Percentiles rank a stretch among this genome's conserved stretches.
Evolutionary conservation across 768 basidiomycete species (phyloP).

Genomic region (Russula lepida): DNA sequence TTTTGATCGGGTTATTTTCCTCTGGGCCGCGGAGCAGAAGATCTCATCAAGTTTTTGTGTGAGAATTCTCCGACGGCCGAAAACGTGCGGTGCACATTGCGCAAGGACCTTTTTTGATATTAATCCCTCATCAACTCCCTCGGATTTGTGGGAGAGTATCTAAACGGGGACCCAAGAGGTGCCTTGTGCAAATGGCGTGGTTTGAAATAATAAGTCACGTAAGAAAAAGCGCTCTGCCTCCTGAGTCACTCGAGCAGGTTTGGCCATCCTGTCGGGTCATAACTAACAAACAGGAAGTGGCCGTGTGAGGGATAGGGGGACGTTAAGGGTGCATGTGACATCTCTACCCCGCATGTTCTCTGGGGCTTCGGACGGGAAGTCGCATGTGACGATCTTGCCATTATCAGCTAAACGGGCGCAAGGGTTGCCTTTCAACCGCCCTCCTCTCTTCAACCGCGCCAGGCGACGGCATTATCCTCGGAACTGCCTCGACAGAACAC

Average conservation of each 20-base stretch:
- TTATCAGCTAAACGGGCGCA: constrained; percentile 5
- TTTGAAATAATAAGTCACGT: constrained; percentile 7
- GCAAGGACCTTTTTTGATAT: background rate
- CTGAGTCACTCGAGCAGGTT: background rate
- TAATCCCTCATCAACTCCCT: background rate
- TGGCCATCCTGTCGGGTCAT: constrained; percentile 2
- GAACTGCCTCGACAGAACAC: background rate
- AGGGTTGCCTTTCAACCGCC: constrained; percentile 3
- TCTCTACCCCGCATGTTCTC: constrained; percentile 15
- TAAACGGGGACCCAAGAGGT: background rate
- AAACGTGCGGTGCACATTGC: background rate
- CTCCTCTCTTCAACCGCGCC: background rate
- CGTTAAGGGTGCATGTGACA: constrained; percentile 9
- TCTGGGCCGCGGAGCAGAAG: constrained; percentile 5
- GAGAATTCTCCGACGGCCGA: constrained; percentile 8
- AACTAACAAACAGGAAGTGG: constrained; percentile 4
- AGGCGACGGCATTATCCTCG: background rate
- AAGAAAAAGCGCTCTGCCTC: constrained; percentile 8
- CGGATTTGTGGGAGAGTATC: background rate
- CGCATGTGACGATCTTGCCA: constrained; percentile 16
- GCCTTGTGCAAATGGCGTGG: constrained; percentile 8
- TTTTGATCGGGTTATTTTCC: background rate
- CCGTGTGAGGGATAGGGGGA: constrained; percentile 1
- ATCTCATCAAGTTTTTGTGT: background rate
- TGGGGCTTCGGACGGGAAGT: constrained; percentile 4